A percentile compares a stretch with the other conserved stretches of the same genome.
These are phyloP conservation scores for Parsonsia alboflavescens DNA, from an alignment of 257 asterid species.

Conservation along the genomic window DNA sequence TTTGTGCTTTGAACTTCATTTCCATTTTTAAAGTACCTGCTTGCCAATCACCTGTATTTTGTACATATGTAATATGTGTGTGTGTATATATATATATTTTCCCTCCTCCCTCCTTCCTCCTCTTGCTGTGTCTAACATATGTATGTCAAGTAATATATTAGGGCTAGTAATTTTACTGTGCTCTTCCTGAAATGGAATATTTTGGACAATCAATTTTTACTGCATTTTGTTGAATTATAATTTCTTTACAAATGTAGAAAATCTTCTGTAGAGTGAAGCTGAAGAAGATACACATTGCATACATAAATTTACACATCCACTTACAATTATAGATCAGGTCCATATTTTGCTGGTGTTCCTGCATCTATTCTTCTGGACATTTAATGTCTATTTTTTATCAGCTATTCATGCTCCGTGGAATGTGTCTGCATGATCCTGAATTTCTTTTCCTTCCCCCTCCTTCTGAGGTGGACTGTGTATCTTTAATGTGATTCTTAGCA, in stretches of 20 bases:
- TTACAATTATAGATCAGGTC: background rate
- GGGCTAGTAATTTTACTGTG: background rate
- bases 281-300: too few relatives aligned
- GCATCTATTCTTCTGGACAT: background rate
- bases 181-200: background rate
- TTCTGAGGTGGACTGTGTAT: background rate
- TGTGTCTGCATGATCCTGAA: background rate
- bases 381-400: background rate
- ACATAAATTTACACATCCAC: background rate
- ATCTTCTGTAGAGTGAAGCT: background rate
- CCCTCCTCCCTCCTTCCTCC: background rate
- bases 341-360: background rate
- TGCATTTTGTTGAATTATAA: too few relatives aligned
- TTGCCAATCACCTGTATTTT: too few relatives aligned
- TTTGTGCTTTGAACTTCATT: background rate
- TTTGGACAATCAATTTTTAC: conserved; percentile 1
- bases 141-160: background rate
- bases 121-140: background rate
- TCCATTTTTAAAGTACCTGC: background rate
- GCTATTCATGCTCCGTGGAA: background rate
- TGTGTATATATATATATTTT: background rate
- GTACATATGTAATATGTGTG: too few relatives aligned
- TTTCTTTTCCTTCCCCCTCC: conserved; percentile 1
- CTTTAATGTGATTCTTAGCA: background rate
- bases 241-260: background rate